Conservation (phyloP, 139 green algal species). For the Prasinococcaceae sp. region DNA sequence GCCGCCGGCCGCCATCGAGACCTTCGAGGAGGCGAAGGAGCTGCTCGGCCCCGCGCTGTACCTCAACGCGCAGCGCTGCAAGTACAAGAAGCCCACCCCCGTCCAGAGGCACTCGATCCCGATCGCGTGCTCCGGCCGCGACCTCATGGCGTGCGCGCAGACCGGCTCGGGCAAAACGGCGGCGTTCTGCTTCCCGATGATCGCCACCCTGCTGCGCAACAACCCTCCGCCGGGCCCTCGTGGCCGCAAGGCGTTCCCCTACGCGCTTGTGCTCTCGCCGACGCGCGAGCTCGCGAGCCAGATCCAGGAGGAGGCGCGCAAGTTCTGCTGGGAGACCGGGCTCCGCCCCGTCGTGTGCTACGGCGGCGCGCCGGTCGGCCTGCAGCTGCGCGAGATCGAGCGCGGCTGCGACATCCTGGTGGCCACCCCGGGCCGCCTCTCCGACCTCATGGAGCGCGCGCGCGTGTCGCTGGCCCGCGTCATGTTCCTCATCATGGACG, state of each 20-base stretch:
- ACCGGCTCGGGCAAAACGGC: conserved; percentile 95
- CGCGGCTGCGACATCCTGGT: conserved; percentile 89
- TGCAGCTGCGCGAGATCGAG: conserved; percentile 83
- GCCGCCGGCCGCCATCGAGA: conserved; percentile 55
- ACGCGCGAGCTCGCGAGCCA: conserved; percentile 85
- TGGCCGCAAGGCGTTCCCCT: conserved; percentile 67
- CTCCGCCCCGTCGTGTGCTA: conserved; percentile 85
- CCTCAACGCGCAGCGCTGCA: conserved; percentile 83
- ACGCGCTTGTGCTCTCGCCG: conserved; percentile 76
- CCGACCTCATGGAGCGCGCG: conserved; percentile 83
- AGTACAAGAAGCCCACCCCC: conserved; percentile 93
- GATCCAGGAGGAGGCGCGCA: conserved; percentile 76
- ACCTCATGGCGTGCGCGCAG: conserved; percentile 78
- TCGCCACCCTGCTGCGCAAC: conserved; percentile 67
- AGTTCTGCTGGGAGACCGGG: conserved; percentile 88
- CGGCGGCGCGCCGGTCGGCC: conserved; percentile 71
- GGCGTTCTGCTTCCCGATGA: conserved; percentile 98
- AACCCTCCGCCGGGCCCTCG: conserved; percentile 29
- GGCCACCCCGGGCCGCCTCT: conserved; percentile 82
- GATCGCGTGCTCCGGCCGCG: conserved; percentile 75
- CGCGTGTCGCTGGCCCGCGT: conserved; percentile 55
- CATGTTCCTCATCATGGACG: conserved; percentile 74
- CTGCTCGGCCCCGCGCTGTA: conserved; percentile 48
- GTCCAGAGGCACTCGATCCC: conserved; percentile 94
- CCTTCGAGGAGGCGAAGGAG: conserved; percentile 67